Conservation (phyloP, 352 stramenopile genomes). For the Peronospora destructor region DNA sequence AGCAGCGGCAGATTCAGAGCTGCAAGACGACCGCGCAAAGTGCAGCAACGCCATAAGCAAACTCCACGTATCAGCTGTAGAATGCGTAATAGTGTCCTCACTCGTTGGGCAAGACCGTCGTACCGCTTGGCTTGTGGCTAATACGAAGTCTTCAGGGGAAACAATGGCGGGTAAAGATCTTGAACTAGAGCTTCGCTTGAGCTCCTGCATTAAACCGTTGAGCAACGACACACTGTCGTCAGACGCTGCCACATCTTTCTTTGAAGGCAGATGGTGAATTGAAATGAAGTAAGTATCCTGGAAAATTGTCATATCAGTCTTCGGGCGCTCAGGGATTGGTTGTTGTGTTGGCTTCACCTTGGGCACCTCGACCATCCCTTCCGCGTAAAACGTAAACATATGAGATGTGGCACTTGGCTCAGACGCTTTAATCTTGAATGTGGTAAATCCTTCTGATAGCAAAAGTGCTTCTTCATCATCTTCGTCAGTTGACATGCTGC, state of each 20-base stretch:
- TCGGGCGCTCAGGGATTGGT: background rate
- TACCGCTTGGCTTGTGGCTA: slow-evolving; percentile 18
- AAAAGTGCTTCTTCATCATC: slow-evolving; percentile 35
- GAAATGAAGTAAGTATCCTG: slow-evolving; percentile 17
- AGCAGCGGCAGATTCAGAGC: slow-evolving; percentile 31
- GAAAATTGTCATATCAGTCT: slow-evolving; percentile 21
- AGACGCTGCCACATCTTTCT: background rate
- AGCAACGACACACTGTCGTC: slow-evolving; percentile 5
- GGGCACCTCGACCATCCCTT: slow-evolving; percentile 14
- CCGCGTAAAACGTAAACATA: slow-evolving; percentile 18
- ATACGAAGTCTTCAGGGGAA: slow-evolving; percentile 24
- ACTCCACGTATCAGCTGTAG: slow-evolving; percentile 32
- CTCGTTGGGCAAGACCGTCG: slow-evolving; percentile 13
- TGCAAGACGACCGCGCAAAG: slow-evolving; percentile 35
- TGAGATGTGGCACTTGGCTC: background rate
- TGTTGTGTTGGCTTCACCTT: slow-evolving; percentile 1
- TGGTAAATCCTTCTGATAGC: slow-evolving; percentile 37
- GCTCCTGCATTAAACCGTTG: slow-evolving; percentile 9
- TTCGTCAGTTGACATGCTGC: slow-evolving; percentile 20
- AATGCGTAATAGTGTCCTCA: background rate
- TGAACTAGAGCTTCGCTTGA: slow-evolving; percentile 19
- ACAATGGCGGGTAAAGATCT: slow-evolving; percentile 10
- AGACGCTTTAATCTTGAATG: slow-evolving; percentile 18
- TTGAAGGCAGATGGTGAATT: background rate
- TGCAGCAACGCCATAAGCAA: slow-evolving; percentile 47